These are phyloP conservation scores for Elsinoe arachidis DNA, from an alignment of 2,329 filamentous ascomycete species.

Conservation along the genomic window DNA sequence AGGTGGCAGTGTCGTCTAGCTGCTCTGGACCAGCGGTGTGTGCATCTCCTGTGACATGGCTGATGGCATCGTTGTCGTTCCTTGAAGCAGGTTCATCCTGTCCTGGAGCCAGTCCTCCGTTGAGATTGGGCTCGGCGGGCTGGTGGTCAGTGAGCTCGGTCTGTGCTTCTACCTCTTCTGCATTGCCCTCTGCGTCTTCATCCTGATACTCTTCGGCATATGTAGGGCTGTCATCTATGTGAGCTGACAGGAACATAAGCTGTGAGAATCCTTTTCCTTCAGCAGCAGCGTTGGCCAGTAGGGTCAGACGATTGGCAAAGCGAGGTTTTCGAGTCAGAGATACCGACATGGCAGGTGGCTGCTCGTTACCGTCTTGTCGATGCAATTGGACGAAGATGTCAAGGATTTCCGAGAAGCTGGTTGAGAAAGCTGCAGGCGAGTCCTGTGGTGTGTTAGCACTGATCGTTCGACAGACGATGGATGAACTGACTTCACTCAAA, in stretches of 20 bases:
- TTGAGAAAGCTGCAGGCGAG: slow-evolving; percentile 39
- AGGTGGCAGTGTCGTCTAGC: background rate
- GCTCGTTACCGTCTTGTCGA: slow-evolving; percentile 48
- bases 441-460: slow-evolving; percentile 31
- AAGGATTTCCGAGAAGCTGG: slow-evolving; percentile 50
- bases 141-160: background rate
- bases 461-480: background rate
- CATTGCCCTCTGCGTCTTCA: background rate
- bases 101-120: no score
- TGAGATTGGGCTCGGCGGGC: background rate
- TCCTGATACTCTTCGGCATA: background rate
- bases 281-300: slow-evolving; percentile 44
- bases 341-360: slow-evolving; percentile 48
- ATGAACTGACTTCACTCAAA: slow-evolving; percentile 47
- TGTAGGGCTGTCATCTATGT: slow-evolving; percentile 14
- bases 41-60: background rate
- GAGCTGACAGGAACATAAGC: slow-evolving; percentile 26
- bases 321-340: slow-evolving; percentile 46
- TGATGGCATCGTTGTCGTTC: background rate
- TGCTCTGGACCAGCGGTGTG: background rate
- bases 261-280: slow-evolving; percentile 51
- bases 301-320: slow-evolving; percentile 44
- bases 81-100: no score
- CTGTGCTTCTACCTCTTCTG: background rate
- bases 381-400: slow-evolving; percentile 51